Evolutionary conservation across 768 basidiomycete genomes (phyloP), one percentile per base, ranked within the genome.

Genomic region (Strobilomyces dryophilus): DNA sequence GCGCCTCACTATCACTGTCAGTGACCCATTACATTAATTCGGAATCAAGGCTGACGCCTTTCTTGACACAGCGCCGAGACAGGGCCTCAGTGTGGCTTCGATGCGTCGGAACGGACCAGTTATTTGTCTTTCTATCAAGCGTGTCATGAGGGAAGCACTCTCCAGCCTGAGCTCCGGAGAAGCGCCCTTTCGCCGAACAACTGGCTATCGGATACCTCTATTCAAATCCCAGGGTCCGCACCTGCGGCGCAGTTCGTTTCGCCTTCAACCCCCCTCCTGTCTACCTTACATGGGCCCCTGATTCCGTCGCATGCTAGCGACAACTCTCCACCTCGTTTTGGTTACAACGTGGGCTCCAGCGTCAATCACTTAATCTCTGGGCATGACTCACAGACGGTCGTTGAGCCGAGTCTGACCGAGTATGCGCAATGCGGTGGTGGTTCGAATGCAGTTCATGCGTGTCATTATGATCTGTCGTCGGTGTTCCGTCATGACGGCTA

Each of bases 41-140:
- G 12, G 47, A 35, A 52, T 53, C 14, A 35, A 24, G 6, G 24
- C 51, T 65, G 37, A 65, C 55, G 17, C 18, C 15, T 17, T 48
- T 44, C 24, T 47, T 31, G 26, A 51, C 45, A n/a, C 43, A 62
- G 61, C 17, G 27, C 9, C 40, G 43, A 32, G 14, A 5, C 52
- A 42, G 45, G 21, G 20, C 21, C 12, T 21, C 26, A 46, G 39
- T 18, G n/a, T 34, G 42, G 26, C 18, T 14, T 31, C 14, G 18
- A 45, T 44, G 27, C 3, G 10, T 20, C 10, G 35, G 45, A 45
- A 35, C 21, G 1, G 15, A 17, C 31, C 18, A 47, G 5, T n/a
- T 9, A 43, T 36, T 14, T 11, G 4, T 26, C 48, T 14, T 4
- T 20, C 20, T 11, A 21, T 39, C 27, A 37, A 24, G 8, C 45